These are phyloP conservation scores for Colletotrichum tamarilloi DNA, from an alignment of 2,329 filamentous ascomycete species.

Conservation along the genomic window DNA sequence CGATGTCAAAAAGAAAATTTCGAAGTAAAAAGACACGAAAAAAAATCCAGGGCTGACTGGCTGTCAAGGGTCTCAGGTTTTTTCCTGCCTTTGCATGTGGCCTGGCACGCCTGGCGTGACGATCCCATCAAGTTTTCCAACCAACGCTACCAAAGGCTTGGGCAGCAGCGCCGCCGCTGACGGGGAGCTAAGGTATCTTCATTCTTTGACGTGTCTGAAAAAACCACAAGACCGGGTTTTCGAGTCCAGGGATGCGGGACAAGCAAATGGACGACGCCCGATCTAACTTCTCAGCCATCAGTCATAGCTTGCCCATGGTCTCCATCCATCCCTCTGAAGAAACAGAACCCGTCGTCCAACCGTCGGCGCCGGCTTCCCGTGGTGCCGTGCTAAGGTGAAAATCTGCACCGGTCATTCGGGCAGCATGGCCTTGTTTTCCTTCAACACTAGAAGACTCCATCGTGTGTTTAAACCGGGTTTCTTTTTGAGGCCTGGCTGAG, in stretches of 20 bases:
- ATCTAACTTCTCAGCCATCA: not conserved
- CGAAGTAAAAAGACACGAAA: not conserved
- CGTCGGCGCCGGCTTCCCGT: not conserved
- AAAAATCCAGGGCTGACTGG: no score
- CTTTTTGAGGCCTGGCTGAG: not conserved
- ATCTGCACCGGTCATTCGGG: not conserved
- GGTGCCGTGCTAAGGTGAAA: not conserved
- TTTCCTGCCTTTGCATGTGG: slow-evolving; percentile 1
- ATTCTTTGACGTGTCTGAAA: slow-evolving; percentile 11
- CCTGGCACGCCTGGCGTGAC: not conserved
- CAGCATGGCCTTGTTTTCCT: not conserved
- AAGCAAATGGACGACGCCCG: not conserved
- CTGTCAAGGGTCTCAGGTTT: slow-evolving; percentile 5
- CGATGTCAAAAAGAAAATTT: not conserved
- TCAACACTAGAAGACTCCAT: not conserved
- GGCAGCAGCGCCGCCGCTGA: slow-evolving; percentile 29
- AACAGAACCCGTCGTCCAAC: not conserved
- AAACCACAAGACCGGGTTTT: not conserved
- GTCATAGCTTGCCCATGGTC: no score
- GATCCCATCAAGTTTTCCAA: slow-evolving; percentile 6
- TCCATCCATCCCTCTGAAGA: not conserved
- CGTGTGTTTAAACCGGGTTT: not conserved
- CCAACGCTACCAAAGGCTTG: slow-evolving; percentile 14
- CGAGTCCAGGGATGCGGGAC: not conserved
- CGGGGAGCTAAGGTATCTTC: not conserved